These are phyloP conservation scores for Sicyos baderoa DNA, from an alignment of 306 rosid species.

Conservation along the genomic window DNA sequence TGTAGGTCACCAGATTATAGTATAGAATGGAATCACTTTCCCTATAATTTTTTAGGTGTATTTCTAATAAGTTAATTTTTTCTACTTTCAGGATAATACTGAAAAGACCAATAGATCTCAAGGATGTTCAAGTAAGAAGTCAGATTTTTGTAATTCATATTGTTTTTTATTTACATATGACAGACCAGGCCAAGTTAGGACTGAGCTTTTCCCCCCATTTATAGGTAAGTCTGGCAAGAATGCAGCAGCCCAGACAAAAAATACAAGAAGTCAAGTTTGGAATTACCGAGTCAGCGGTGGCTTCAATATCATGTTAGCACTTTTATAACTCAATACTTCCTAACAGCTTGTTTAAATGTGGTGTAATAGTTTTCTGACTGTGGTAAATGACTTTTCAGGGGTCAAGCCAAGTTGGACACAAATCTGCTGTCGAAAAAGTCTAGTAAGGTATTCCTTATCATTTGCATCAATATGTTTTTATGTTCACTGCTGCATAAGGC, in stretches of 20 bases:
- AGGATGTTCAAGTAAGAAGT: constrained; percentile 35
- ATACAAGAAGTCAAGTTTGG: constrained; percentile 37
- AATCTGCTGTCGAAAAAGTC: constrained; percentile 39
- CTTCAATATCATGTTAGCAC: constrained; percentile 57
- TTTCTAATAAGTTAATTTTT: constrained; percentile 7
- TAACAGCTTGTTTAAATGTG: not conserved
- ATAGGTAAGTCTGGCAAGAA: constrained; percentile 38
- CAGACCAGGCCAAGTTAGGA: not conserved
- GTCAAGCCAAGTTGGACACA: constrained; percentile 33
- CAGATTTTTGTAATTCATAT: constrained; percentile 18
- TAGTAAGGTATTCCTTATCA: constrained; percentile 38
- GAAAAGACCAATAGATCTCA: constrained; percentile 28
- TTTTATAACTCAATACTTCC: constrained; percentile 20
- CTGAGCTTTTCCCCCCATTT: constrained; percentile 29
- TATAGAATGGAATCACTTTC: constrained; percentile 2
- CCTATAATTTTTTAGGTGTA: constrained; percentile 6
- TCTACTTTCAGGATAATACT: constrained; percentile 44
- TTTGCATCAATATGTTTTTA: constrained; percentile 2
- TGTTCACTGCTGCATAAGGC: not conserved
- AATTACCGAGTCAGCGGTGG: constrained; percentile 62
- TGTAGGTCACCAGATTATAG: not conserved
- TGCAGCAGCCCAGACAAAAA: constrained; percentile 27
- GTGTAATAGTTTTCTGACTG: not conserved
- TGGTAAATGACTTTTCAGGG: constrained; percentile 40
- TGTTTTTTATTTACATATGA: not conserved